Evolutionary conservation across 2,329 filamentous ascomycete genomes (phyloP), one percentile per base, ranked within the genome.

Genomic region (Chaetothyriales sp.): DNA sequence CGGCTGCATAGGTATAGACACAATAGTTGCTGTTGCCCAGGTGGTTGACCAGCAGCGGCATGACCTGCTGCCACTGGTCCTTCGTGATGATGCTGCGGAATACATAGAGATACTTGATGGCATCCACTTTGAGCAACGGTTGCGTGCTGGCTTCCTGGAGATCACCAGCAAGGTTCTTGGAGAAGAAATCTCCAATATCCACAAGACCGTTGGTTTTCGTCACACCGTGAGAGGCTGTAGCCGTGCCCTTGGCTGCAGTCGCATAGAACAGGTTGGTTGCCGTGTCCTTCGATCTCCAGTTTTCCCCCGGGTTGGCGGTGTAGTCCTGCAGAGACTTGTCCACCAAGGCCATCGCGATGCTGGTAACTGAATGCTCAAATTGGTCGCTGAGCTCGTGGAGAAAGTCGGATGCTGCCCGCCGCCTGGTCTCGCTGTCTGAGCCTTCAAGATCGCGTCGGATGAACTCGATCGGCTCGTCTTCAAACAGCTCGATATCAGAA

Each of bases 391-490:
- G 76, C 63, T 88, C 84, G 55, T 86, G 79, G 52, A 98, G 70
- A 70, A 98, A 98, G 65, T 96, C 92, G 0, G 90, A 96, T 0
- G 93, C 89, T 43, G 92, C 90, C 62, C 92, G 79, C 59, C 92
- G 77, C 62, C 92, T 77, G 1, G 92, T 98, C 65, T 96, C 92
- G 50, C 84, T 93, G 67, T 98, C 92, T 1, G 92, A 95, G 5
- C 92, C 92, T 66, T 98, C 92, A 46, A 98, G 73, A 66, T 98
- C 92, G 61, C 88, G 79, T 56, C 92, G 79, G 63, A 98, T 98
- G 64, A 94, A 98, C 67, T 98, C 92, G 58, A 98, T 98, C 0
- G 92, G 92, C 70, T 98, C 93, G 64, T 98, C 93, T 65, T 98
- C 92, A 60, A 98, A 96, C 58, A 95, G 77, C 66, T 98, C 92